phyloP scores from a whole-genome alignment of 192 early-diverging fungal species.

The Lunasporangiospora selenospora region DNA sequence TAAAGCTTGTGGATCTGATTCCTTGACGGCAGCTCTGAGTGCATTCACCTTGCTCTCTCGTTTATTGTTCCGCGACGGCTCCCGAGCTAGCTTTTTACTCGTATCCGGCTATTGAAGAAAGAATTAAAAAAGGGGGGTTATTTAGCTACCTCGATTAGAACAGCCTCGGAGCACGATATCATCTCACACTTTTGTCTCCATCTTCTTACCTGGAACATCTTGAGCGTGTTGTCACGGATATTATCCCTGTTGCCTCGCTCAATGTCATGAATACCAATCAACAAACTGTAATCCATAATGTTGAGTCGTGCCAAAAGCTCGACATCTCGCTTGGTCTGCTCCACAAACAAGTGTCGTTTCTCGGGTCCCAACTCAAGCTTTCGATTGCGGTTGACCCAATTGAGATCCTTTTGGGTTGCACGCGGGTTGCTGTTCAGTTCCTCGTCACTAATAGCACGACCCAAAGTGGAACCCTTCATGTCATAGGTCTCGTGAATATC shows the following conservation, averaged over 20 bases:
- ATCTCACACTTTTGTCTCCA: neutral
- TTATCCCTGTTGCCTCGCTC: constrained; percentile 79
- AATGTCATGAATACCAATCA: constrained; percentile 87
- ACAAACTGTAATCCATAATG: constrained; percentile 97
- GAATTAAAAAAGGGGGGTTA: neutral
- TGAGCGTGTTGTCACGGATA: constrained; percentile 85
- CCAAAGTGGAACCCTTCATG: constrained; percentile 89
- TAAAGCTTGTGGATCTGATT: constrained; percentile 58
- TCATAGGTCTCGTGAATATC: constrained; percentile 95
- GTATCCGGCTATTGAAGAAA: constrained; percentile 32
- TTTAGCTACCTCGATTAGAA: neutral
- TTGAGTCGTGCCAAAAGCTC: constrained; percentile 69
- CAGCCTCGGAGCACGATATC: neutral
- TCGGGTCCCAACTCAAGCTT: constrained; percentile 77
- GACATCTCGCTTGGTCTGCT: constrained; percentile 86
- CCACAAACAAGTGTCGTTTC: constrained; percentile 74
- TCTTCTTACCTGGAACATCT: constrained; percentile 61
- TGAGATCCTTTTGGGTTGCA: constrained; percentile 91
- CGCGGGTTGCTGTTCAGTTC: constrained; percentile 74
- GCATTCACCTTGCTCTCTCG: constrained; percentile 55
- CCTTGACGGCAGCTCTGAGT: constrained; percentile 53
- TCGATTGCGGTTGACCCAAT: constrained; percentile 76
- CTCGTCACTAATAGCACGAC: constrained; percentile 75
- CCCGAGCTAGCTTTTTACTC: constrained; percentile 43
- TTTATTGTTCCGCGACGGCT: constrained; percentile 41